Base-by-base conservation (phyloP, 371 early-diverging fungal genomes). In the Mortierella sp. region DNA sequence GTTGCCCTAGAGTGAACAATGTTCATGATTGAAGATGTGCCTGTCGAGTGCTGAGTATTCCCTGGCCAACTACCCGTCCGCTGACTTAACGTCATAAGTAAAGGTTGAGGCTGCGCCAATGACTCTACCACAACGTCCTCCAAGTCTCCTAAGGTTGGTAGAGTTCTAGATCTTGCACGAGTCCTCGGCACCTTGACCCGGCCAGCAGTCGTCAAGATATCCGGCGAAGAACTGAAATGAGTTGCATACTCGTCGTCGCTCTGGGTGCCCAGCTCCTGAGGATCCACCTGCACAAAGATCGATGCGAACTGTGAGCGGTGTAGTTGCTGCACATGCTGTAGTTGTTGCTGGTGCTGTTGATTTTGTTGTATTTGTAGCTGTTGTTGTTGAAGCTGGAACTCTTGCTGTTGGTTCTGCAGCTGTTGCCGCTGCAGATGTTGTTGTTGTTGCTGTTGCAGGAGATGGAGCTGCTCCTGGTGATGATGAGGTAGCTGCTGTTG, bases 231-330 rank as follows among this genome's bases (percentile, higher is more conserved):
- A 0, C 34, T 50, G 19, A 51, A 14, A 28, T 51, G 46, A 14
- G 10, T 24, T 50, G 51, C 31, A 37, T 43, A 50, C 51, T 71
- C 72, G 16, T 71, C 72, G n/a, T 71, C 72, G 19, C 72, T 71
- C 48, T 51, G 72, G 13, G 72, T 71, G 19, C 72, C 72, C 31
- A 50, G 10, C 24, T 71, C 72, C 13, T 71, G 34, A 50, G 51
- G 51, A 71, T 71, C 72, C 19, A 14, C 46, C 37, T 28, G 34
- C 10, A 10, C 28, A 37, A 71, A 71, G 14, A 71, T 71, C 37
- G 44, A 34, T 51, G 5, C 53, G 24, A 28, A 34, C 21, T 37
- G 67, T 24, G 67, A 26, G 13, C 26, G 64, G 1, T 50, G 67
- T 37, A 11, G 37, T 10, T 46, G 75, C 51, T 74, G 75, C 21